Percentiles rank a stretch among this genome's conserved stretches.
These are phyloP conservation scores for Syzygium syzygioides DNA, from an alignment of 441 rosid genomes.

Conservation along the genomic window DNA sequence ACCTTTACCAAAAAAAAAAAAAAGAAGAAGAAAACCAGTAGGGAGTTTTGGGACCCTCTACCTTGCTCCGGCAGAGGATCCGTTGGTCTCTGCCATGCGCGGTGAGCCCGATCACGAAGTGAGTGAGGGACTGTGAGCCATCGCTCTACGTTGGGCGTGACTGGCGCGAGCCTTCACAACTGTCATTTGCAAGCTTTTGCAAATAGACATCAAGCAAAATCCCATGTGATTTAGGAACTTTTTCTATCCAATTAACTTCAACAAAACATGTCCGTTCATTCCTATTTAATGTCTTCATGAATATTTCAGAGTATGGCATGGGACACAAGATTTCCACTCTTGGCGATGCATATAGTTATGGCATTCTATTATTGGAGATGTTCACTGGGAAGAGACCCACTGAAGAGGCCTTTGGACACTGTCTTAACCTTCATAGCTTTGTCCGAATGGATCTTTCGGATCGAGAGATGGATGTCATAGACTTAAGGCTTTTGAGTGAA, in stretches of 20 bases:
- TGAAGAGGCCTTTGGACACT: neutral
- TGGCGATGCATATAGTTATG: neutral
- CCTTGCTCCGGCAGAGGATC: neutral
- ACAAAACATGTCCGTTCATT: neutral
- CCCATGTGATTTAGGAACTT: neutral
- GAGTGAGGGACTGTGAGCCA: neutral
- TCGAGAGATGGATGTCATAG: neutral
- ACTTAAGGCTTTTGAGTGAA: neutral
- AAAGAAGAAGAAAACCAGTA: too few species aligned
- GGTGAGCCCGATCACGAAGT: neutral
- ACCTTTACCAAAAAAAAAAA: too few species aligned
- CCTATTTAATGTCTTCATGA: neutral
- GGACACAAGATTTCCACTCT: neutral
- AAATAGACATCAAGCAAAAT: neutral
- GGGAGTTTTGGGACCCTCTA: too few species aligned
- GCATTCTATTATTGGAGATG: neutral
- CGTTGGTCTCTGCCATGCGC: neutral
- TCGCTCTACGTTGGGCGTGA: fast-evolving
- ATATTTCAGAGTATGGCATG: neutral
- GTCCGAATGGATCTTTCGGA: neutral
- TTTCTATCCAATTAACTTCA: neutral
- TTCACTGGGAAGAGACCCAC: neutral
- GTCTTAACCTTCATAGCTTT: neutral
- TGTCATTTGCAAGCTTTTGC: neutral
- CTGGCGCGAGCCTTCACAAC: fast-evolving